Conservation (phyloP, 1,284 basidiomycete genomes). For the Cryptococcus wingfieldii region DNA sequence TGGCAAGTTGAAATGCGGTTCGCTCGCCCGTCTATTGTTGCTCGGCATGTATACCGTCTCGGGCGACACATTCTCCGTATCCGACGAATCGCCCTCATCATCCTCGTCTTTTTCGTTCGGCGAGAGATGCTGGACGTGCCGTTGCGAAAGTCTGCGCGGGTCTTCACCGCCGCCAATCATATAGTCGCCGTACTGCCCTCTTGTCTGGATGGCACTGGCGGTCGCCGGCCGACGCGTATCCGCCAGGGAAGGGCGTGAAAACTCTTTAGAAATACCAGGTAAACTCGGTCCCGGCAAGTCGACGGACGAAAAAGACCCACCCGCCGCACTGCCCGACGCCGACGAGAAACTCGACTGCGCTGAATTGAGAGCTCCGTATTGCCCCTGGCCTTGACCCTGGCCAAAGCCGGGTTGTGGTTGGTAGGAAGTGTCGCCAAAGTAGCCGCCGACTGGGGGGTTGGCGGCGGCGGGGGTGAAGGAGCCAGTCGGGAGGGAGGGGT, state of each 20-base stretch:
- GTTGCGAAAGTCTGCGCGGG: background rate
- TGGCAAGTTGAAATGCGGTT: slow-evolving; percentile 23
- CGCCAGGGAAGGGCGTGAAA: slow-evolving; percentile 31
- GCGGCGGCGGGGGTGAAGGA: slow-evolving; percentile 6
- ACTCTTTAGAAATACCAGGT: slow-evolving; percentile 45
- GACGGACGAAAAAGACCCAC: slow-evolving; percentile 31
- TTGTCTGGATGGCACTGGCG: slow-evolving; percentile 32
- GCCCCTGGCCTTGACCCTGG: no score
- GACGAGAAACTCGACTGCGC: slow-evolving; percentile 20
- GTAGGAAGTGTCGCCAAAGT: background rate
- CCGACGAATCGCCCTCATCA: background rate
- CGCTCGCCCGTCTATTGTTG: slow-evolving; percentile 24
- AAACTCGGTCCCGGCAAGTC: slow-evolving; percentile 23
- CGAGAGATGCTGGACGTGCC: slow-evolving; percentile 2
- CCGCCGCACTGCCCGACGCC: slow-evolving; percentile 20
- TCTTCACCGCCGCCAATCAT: slow-evolving; percentile 8
- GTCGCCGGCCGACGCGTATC: slow-evolving; percentile 44
- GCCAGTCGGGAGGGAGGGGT: slow-evolving; percentile 4
- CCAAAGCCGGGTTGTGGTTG: no score
- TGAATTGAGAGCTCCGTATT: no score
- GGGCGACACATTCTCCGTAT: slow-evolving; percentile 9
- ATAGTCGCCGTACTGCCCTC: slow-evolving; percentile 13
- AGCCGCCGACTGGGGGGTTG: background rate
- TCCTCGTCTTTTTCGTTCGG: background rate
- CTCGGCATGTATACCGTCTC: background rate